Evolutionary conservation across 768 basidiomycete species (phyloP).

Genomic region (Botryobasidium botryosum): DNA sequence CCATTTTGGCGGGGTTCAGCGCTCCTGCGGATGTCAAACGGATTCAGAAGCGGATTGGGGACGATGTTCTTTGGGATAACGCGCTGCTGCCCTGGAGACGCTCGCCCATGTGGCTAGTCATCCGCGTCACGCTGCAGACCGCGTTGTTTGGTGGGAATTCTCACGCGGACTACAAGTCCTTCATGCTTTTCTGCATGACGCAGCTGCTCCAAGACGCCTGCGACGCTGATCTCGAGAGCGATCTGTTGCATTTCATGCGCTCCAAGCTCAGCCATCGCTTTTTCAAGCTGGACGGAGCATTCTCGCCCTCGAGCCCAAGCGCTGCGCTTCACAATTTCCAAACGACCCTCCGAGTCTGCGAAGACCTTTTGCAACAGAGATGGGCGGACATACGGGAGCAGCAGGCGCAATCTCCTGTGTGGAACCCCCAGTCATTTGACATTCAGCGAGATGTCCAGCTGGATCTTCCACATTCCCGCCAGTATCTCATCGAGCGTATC

Average conservation of each 20-base stretch:
- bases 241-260: conserved; percentile 19
- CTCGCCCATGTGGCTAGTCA: conserved; percentile 32
- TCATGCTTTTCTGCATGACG: conserved; percentile 28
- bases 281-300: conserved; percentile 8
- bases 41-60: conserved; percentile 29
- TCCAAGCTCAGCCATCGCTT: conserved; percentile 17
- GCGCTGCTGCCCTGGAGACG: conserved; percentile 31
- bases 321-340: too few species aligned
- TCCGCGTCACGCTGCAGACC: conserved; percentile 28
- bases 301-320: neutral
- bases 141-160: conserved; percentile 11
- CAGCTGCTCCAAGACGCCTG: conserved; percentile 16
- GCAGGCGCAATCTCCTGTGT: neutral
- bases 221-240: conserved; percentile 13
- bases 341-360: too few species aligned
- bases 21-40: conserved; percentile 17
- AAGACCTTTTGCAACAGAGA: neutral
- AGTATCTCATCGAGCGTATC: too few species aligned
- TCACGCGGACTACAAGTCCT: conserved; percentile 27
- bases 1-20: conserved; percentile 29
- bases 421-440: neutral
- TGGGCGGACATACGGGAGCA: neutral
- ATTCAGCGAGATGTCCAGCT: neutral
- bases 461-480: neutral
- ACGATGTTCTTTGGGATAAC: conserved; percentile 30